Evolutionary conservation across 768 basidiomycete species (phyloP).

Genomic region (Phaffia australis): DNA sequence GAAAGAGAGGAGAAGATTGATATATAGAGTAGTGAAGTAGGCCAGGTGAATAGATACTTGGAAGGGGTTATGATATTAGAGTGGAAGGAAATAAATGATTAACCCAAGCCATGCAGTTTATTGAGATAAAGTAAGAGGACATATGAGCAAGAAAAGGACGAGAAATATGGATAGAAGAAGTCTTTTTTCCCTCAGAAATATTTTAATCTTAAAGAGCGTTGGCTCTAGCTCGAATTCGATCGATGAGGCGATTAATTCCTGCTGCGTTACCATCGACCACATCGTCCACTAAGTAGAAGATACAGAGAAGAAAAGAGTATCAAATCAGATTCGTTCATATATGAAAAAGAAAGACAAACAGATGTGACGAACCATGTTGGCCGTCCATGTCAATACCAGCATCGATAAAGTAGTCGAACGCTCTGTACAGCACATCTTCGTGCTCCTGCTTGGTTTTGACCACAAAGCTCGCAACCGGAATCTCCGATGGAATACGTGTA

Average conservation of each 20-base stretch:
- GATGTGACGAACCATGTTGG: constrained; percentile 12
- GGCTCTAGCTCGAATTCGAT: constrained; percentile 7
- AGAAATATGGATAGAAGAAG: too few species aligned
- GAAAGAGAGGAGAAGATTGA: too few species aligned
- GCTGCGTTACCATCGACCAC: constrained; percentile 19
- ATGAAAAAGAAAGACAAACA: background rate
- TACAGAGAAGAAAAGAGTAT: background rate
- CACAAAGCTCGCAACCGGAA: constrained; percentile 9
- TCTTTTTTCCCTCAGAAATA: too few species aligned
- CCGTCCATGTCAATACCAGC: constrained; percentile 24
- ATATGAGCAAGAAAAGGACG: too few species aligned
- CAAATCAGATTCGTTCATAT: background rate
- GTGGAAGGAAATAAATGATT: too few species aligned
- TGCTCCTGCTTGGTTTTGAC: constrained; percentile 25
- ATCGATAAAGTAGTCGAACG: constrained; percentile 25
- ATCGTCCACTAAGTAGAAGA: constrained; percentile 10
- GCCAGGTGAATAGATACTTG: too few species aligned
- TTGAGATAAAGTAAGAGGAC: too few species aligned
- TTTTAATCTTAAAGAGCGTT: background rate
- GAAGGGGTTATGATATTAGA: too few species aligned
- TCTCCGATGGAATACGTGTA: background rate
- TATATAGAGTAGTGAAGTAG: too few species aligned
- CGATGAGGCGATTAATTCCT: constrained; percentile 23
- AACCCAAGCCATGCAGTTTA: too few species aligned
- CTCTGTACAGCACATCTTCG: constrained; percentile 19